Evolutionary conservation across 2,329 filamentous ascomycete genomes (phyloP).

Genomic region (Colletotrichum sp.): DNA sequence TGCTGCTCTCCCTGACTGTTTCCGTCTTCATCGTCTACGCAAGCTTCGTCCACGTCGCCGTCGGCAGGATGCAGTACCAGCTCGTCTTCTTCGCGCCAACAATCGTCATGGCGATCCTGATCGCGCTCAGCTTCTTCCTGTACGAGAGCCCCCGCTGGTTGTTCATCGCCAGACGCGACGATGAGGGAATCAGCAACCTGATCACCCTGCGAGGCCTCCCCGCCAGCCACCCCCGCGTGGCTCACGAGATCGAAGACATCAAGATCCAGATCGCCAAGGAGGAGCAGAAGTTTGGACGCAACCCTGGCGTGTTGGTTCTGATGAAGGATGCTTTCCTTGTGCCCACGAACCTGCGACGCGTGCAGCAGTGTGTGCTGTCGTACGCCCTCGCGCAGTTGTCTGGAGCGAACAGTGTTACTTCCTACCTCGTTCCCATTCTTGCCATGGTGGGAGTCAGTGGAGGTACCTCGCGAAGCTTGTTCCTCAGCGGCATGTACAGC

Average conservation of each 20-base stretch:
- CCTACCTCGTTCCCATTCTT: constrained; percentile 48
- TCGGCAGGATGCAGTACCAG: constrained; percentile 30
- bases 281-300: constrained; percentile 16
- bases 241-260: constrained; percentile 33
- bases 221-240: constrained; percentile 27
- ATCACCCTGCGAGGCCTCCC: constrained; percentile 30
- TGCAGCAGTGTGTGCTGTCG: constrained; percentile 40
- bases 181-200: constrained; percentile 24
- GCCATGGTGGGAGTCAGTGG: constrained; percentile 36
- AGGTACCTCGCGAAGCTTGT: constrained; percentile 35
- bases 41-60: constrained; percentile 31
- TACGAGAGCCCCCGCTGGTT: constrained; percentile 43
- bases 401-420: constrained; percentile 47
- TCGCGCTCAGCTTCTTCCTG: constrained; percentile 34
- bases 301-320: constrained; percentile 25
- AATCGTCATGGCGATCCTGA: constrained; percentile 28
- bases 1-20: constrained; percentile 36
- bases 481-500: constrained; percentile 46
- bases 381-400: constrained; percentile 47
- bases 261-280: constrained; percentile 25
- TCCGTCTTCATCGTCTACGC: constrained; percentile 39
- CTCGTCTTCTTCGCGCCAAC: constrained; percentile 25
- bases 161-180: constrained; percentile 31
- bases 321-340: constrained; percentile 41
- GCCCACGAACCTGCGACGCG: constrained; percentile 40